Percentiles rank a stretch among this genome's conserved stretches.
Conservation (phyloP, 306 rosid species). For the Cajanus cajan region DNA sequence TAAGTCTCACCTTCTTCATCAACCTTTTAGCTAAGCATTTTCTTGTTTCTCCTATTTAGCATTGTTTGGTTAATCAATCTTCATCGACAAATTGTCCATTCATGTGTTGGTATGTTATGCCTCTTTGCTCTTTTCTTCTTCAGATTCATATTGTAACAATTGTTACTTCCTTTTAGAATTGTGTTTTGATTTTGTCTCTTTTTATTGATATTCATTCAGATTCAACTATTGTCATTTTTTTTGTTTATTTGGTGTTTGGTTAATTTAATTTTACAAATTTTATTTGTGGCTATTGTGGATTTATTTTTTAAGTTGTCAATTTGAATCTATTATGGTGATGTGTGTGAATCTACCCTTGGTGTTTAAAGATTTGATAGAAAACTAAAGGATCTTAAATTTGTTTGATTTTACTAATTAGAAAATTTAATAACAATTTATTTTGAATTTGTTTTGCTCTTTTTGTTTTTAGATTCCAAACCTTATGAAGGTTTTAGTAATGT, state of each 20-base stretch:
- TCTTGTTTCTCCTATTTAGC: conserved; percentile 4
- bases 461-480: not conserved
- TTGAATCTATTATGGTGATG: conserved; percentile 10
- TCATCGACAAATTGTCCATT: conserved; percentile 22
- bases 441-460: not conserved
- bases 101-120: conserved; percentile 37
- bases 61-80: not conserved
- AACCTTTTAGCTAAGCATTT: conserved; percentile 21
- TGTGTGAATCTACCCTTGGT: conserved; percentile 9
- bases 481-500: not conserved
- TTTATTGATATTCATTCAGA: not conserved
- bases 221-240: not conserved
- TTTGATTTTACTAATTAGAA: conserved; percentile 8
- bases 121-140: not conserved
- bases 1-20: conserved; percentile 20
- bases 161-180: not conserved
- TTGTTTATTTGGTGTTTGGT: not conserved
- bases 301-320: conserved; percentile 1
- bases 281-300: not conserved
- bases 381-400: not conserved
- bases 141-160: not conserved
- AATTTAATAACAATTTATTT: not conserved
- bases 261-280: not conserved
- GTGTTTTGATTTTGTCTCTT: not conserved
- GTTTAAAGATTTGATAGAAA: not conserved